These are phyloP conservation scores for Neonectria ditissima DNA, from an alignment of 2,329 filamentous ascomycete genomes.

Conservation along the genomic window DNA sequence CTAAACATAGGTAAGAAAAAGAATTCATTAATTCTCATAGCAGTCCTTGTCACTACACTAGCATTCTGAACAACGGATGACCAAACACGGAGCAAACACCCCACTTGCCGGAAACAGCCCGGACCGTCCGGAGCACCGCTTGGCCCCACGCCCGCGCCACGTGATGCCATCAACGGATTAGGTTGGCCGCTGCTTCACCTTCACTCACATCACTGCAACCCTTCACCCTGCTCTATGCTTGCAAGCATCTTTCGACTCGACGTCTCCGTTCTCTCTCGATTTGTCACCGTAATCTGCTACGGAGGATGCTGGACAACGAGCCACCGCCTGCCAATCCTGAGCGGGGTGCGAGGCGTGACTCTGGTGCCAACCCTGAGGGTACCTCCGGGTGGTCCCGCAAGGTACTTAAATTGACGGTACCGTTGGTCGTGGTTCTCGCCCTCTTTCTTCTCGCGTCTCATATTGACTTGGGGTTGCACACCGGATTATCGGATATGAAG, in stretches of 20 bases:
- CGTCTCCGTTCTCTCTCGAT: not conserved
- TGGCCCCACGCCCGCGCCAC: not conserved
- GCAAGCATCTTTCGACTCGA: not conserved
- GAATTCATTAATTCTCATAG: too few species aligned
- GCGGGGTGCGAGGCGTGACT: not conserved
- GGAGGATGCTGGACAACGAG: conserved; percentile 19
- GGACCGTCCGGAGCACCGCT: conserved; percentile 10
- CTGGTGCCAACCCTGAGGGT: not conserved
- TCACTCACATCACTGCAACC: not conserved
- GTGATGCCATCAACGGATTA: conserved; percentile 13
- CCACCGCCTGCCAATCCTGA: conserved; percentile 6
- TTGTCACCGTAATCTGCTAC: conserved; percentile 3
- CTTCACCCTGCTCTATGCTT: not conserved
- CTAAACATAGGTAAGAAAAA: too few species aligned
- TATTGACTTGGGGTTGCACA: conserved; percentile 20
- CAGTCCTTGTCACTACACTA: too few species aligned
- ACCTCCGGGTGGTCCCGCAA: conserved; percentile 27
- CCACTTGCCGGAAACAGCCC: conserved; percentile 3
- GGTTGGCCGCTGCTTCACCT: conserved; percentile 12
- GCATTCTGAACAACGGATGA: too few species aligned
- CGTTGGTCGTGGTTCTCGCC: conserved; percentile 33
- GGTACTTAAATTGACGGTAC: conserved; percentile 30
- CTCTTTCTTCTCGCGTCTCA: conserved; percentile 34
- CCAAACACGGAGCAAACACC: not conserved
- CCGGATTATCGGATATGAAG: conserved; percentile 32